These are phyloP conservation scores for Mortierella sp. DNA, from an alignment of 371 early-diverging fungal species.

Conservation along the genomic window DNA sequence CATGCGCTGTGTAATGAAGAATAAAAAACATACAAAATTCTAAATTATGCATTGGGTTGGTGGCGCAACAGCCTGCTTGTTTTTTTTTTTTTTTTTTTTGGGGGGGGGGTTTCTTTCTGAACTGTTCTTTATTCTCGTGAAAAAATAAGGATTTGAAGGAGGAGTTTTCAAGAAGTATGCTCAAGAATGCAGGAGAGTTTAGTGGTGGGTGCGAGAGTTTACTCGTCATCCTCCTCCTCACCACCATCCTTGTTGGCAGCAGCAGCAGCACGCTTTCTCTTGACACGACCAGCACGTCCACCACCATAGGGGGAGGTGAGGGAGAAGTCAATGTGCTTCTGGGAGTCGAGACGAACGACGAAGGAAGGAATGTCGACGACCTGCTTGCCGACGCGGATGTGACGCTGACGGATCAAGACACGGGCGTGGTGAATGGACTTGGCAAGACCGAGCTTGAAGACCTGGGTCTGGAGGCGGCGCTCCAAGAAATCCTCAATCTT, in stretches of 20 bases:
- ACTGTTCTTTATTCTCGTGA: neutral
- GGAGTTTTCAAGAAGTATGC: slow-evolving; percentile 2
- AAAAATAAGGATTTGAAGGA: neutral
- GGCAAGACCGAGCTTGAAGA: slow-evolving; percentile 99
- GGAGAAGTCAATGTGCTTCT: slow-evolving; percentile 99
- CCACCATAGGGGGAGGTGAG: slow-evolving; percentile 98
- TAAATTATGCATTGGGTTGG: too few relatives aligned
- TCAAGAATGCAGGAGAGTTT: neutral
- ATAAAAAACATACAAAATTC: neutral
- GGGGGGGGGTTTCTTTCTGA: neutral
- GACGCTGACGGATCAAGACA: slow-evolving; percentile 98
- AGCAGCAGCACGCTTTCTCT: slow-evolving; percentile 89
- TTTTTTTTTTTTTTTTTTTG: too few relatives aligned
- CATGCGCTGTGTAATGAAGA: too few relatives aligned
- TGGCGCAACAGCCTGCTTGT: too few relatives aligned
- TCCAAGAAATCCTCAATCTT: slow-evolving; percentile 99
- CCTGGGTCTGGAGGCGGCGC: slow-evolving; percentile 99
- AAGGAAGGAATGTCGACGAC: slow-evolving; percentile 97
- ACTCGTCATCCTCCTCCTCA: slow-evolving; percentile 68
- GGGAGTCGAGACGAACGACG: slow-evolving; percentile 91
- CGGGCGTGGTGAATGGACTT: slow-evolving; percentile 99
- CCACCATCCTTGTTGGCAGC: slow-evolving; percentile 73
- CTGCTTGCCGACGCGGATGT: slow-evolving; percentile 99
- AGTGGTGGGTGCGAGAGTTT: slow-evolving; percentile 11
- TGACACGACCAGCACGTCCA: slow-evolving; percentile 98